These are phyloP conservation scores for Paralagenidium karlingii DNA, from an alignment of 352 stramenopile genomes.

Conservation along the genomic window DNA sequence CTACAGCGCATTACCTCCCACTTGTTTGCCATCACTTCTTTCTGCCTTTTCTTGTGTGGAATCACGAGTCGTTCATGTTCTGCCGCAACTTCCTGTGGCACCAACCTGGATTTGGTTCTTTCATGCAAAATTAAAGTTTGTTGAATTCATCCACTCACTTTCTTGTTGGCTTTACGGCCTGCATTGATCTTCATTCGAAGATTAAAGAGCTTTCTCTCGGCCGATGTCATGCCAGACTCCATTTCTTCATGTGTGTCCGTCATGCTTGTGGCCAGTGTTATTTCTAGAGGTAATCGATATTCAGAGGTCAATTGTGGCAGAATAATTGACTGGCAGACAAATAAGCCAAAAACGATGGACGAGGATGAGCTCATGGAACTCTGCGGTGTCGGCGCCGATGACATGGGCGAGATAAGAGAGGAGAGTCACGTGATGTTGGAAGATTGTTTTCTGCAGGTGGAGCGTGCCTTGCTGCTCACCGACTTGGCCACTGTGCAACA, in stretches of 20 bases:
- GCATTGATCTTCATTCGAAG: slow-evolving; percentile 80
- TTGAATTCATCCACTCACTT: no score
- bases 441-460: slow-evolving; percentile 20
- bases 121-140: no score
- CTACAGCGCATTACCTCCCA: no score
- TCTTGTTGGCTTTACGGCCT: slow-evolving; percentile 65
- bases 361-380: slow-evolving; percentile 45
- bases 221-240: slow-evolving; percentile 54
- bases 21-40: slow-evolving; percentile 36
- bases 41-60: slow-evolving; percentile 45
- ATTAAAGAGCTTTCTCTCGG: slow-evolving; percentile 74
- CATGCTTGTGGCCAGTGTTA: slow-evolving; percentile 9
- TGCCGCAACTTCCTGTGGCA: slow-evolving; percentile 38
- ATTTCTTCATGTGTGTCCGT: slow-evolving; percentile 22
- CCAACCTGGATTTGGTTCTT: neutral
- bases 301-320: neutral
- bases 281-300: neutral
- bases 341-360: slow-evolving; percentile 19
- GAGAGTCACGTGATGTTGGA: slow-evolving; percentile 20
- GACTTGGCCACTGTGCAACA: no score
- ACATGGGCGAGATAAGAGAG: slow-evolving; percentile 20
- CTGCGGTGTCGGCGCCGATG: slow-evolving; percentile 30
- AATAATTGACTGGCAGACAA: neutral
- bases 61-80: slow-evolving; percentile 60
- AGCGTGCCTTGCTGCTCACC: slow-evolving; percentile 47